Base-by-base conservation (phyloP, 2,329 filamentous ascomycete species). In the Aspergillus cejpii region DNA sequence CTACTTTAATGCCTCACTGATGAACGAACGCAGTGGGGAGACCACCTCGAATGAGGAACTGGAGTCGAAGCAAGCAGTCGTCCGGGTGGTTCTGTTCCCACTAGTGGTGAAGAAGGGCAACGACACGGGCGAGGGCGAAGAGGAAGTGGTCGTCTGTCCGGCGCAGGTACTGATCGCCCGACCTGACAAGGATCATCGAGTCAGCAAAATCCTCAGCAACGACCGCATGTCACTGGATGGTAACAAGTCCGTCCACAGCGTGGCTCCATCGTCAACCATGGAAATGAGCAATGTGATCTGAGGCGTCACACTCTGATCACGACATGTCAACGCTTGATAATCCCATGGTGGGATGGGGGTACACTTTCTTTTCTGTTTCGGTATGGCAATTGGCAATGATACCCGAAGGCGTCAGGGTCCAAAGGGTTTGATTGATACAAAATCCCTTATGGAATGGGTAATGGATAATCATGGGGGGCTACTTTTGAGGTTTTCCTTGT, bases 41-140 rank as follows among this genome's bases (percentile, higher is more conserved):
- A 77, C 73, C 42, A 75, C 65, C 24, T 82, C 80, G 19, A 91
- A 92, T 59, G 85, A 91, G 53, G 85, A 91, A 41, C 79, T 95
- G 19, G 86, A 97, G 67, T 74, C 76, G 5, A 77, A 84, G 49
- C 77, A 80, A 31, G 83, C 88, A 20, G 80, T 91, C 14, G 89
- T 98, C 31, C 86, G 92, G 55, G 80, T 95, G 50, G 90, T 98
- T 1, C 79, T 98, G 31, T 98, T 98, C 74, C 94, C 94, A 7
- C 77, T 97, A 1, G 91, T 98, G 14, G 87, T 97, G 58, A 95
- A 95, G 73, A 94, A 92, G 73, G 91, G 90, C 42, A 87, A 94
- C 60, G 91, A 97, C 63, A 74, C 76, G 31, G 92, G 90, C 19
- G 78, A 84, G 42, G 91, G 90, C 43, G 88, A 96, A 43, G 89